Conservation (phyloP, 495 filamentous ascomycete genomes). For the Beverwykella pulmonaria region DNA sequence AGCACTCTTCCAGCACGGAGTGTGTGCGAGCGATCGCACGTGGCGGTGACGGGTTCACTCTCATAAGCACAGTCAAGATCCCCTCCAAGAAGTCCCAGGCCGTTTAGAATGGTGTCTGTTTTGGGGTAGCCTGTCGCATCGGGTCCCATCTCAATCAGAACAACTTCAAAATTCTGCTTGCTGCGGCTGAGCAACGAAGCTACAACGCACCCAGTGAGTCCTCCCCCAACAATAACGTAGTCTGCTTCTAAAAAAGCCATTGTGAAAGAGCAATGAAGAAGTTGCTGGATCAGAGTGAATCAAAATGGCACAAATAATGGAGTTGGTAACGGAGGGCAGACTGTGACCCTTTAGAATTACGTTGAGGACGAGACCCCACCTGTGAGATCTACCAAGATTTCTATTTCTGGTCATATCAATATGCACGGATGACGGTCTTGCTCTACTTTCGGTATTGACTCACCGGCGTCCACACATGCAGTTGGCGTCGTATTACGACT, state of each 20-base stretch:
- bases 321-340: no score
- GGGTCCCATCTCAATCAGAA: not conserved
- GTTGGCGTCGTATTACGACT: no score
- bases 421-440: no score
- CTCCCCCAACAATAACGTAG: not conserved
- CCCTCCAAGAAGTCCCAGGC: not conserved
- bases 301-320: no score
- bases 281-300: no score
- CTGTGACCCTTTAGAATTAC: no score
- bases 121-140: not conserved
- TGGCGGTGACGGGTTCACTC: not conserved
- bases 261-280: not conserved
- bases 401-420: no score
- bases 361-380: no score
- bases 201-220: not conserved
- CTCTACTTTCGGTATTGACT: no score
- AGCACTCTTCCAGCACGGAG: conserved; percentile 53
- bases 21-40: not conserved
- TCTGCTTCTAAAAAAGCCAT: no score
- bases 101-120: not conserved
- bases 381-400: no score
- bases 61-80: not conserved
- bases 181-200: not conserved
- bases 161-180: not conserved
- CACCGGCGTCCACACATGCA: no score